These are phyloP conservation scores for Exophiala viscosa DNA, from an alignment of 2,329 filamentous ascomycete genomes.

Conservation along the genomic window DNA sequence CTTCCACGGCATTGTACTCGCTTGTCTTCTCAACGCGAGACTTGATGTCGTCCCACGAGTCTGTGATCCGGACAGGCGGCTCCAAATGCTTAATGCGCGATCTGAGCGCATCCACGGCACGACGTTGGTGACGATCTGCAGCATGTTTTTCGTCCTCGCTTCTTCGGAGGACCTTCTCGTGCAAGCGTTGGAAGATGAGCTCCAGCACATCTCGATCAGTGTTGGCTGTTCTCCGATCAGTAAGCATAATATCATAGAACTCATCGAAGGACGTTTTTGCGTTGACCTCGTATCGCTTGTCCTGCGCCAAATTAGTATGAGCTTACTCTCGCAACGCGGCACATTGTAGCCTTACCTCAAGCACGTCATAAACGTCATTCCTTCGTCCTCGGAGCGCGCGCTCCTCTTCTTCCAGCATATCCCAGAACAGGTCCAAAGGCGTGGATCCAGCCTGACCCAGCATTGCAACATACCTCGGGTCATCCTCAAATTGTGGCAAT, in stretches of 20 bases:
- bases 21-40: slow-evolving; percentile 73
- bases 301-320: slow-evolving; percentile 53
- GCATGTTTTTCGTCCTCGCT: slow-evolving; percentile 79
- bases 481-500: slow-evolving; percentile 68
- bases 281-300: slow-evolving; percentile 87
- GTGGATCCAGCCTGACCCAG: slow-evolving; percentile 79
- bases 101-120: slow-evolving; percentile 77
- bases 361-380: slow-evolving; percentile 80
- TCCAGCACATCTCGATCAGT: slow-evolving; percentile 75
- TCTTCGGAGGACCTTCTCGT: slow-evolving; percentile 78
- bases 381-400: slow-evolving; percentile 73
- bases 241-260: slow-evolving; percentile 75
- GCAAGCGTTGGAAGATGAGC: slow-evolving; percentile 81
- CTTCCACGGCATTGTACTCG: slow-evolving; percentile 77
- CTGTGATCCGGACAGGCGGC: slow-evolving; percentile 70
- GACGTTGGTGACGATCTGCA: slow-evolving; percentile 78
- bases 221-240: slow-evolving; percentile 82
- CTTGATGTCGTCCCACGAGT: slow-evolving; percentile 86
- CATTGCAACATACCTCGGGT: slow-evolving; percentile 78
- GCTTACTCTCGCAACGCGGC: neutral
- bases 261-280: slow-evolving; percentile 83
- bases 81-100: slow-evolving; percentile 85
- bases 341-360: slow-evolving; percentile 65
- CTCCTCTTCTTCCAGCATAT: slow-evolving; percentile 90
- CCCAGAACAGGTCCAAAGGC: slow-evolving; percentile 92